Base-by-base conservation (phyloP, 2,329 filamentous ascomycete genomes). In the Cladophialophora exuberans region DNA sequence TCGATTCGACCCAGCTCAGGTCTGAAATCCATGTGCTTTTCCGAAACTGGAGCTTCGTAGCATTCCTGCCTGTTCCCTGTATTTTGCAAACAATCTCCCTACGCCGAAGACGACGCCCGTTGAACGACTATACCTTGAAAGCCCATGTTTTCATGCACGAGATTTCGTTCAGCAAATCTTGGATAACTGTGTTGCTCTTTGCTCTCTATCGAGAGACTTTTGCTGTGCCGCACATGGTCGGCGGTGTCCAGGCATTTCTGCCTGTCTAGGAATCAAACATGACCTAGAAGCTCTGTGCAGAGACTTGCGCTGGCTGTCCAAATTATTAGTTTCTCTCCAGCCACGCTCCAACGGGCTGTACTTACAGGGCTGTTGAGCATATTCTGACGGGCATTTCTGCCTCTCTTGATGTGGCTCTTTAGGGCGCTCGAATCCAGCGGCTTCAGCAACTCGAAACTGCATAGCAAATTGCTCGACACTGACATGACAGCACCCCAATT, bases 401-500 rank as follows among this genome's bases (percentile, higher is more conserved):
- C 92, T 78, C 97, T 97, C 79, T 99, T 99, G 74, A 99, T 99
- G 70, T 99, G 94, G 65, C 88, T 97, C 82, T 99, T 99, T 59
- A 99, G 79, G 28, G 93, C 93, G 66, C 89, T 95, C 10, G 92
- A 97, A 73, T 99, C 94, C 42, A 99, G 81, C 6, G 94, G 94
- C 73, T 99, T 99, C 57, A 99, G 81, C 13, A 99, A 80, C 74
- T 99, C 94, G 69, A 99, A 99, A 70, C 92, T 97, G 76, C 94
- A 99, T 1, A 99, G 83, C 48, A 99, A 76, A 72, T 97, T 94
- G 11, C 84, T 84, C 1, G 91, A 97, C 18, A 99, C 94, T 2
- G 93, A 96, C 94, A 99, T 99, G 63, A 97, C 92, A 11, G 94
- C 94, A 17, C 94, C 94, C 90, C 94, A 97, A 62, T 99, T 99